A percentile compares a stretch with the other conserved stretches of the same genome.
Evolutionary conservation across 2,329 filamentous ascomycete genomes (phyloP).

Genomic region (Aspergillus clavatus): DNA sequence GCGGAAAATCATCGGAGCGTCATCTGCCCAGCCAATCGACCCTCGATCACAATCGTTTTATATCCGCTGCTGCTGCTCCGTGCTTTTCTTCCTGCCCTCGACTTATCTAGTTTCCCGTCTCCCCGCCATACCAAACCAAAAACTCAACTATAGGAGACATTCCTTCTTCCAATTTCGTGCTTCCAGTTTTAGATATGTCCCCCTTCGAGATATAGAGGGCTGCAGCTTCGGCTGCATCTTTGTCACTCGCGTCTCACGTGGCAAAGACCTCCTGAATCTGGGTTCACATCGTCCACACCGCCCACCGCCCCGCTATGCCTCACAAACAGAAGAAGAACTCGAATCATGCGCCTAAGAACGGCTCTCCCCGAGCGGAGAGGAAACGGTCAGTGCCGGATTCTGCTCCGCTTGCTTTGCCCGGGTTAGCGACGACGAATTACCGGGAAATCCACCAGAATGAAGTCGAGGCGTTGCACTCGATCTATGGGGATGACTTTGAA

Average conservation of each 20-base stretch:
- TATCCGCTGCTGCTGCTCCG: conserved; percentile 16
- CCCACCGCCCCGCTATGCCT: conserved; percentile 39
- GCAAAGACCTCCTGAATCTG: conserved; percentile 27
- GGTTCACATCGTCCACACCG: conserved; percentile 28
- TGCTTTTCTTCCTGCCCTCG: no score
- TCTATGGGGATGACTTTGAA: conserved; percentile 84
- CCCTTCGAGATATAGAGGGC: conserved; percentile 32
- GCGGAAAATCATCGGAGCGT: conserved; percentile 20
- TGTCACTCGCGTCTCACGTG: conserved; percentile 25
- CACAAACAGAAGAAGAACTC: conserved; percentile 43
- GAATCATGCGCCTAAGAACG: conserved; percentile 28
- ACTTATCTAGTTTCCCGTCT: no score
- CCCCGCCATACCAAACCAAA: no score
- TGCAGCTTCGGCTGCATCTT: conserved; percentile 43
- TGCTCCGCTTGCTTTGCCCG: conserved; percentile 28
- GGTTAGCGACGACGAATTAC: conserved; percentile 57
- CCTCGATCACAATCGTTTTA: conserved; percentile 8
- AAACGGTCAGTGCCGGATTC: conserved; percentile 29
- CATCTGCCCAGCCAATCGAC: background rate
- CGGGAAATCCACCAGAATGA: conserved; percentile 83
- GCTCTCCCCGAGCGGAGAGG: conserved; percentile 34
- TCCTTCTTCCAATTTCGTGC: no score
- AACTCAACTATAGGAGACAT: no score
- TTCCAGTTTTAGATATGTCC: conserved; percentile 24
- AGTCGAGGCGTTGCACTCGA: conserved; percentile 75